Evolutionary conservation across 179 eudicot species (phyloP), one percentile per base, ranked within the genome.

Genomic region (Dionaea muscipula): DNA sequence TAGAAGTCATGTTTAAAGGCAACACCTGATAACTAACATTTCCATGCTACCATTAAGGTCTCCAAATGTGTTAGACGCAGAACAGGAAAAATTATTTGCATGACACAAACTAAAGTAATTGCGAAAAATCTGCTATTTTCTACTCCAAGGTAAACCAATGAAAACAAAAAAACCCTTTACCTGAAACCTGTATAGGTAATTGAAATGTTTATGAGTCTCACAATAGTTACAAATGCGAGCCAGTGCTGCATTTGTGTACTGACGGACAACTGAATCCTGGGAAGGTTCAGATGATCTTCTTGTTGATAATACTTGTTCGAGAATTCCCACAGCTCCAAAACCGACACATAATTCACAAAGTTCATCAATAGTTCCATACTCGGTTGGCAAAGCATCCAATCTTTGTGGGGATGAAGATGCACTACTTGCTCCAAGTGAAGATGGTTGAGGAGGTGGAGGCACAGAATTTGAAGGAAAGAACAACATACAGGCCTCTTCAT

Each of bases 401-500:
- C 94, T 75, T 64, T 91, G 98, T 47, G 95, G 94, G 55, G 98
- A 81, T 41, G 93, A 82, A 58, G 98, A 76, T 57, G 93, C 76
- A 62, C 81, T 71, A 55, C 74, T 80, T 36, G 72, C 60, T 27
- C 82, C 83, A 50, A 59, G 53, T 22, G 77, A 67, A 40, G 90
- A 81, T 56, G 85, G 85, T 73, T 83, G 94, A 63, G 85, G 83
- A 58, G 90, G 82, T 13, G 80, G 66, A 60, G 96, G 98, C 69
- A 74, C 72, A 58, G 75, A 76, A 73, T 79, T 71, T 38, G 79
- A 79, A 47, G 98, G 96, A 63, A 91, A 87, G 68, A 91, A 84
- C 64, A 91, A 59, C 63, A 71, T 56, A 74, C 96, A 87, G 38
- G 93, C 98, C 59, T 91, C 96, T 69, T 69, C 70, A 51, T 75